Evolutionary conservation across 208 protist species (phyloP).

Genomic region (Wallacemonas sp.): DNA sequence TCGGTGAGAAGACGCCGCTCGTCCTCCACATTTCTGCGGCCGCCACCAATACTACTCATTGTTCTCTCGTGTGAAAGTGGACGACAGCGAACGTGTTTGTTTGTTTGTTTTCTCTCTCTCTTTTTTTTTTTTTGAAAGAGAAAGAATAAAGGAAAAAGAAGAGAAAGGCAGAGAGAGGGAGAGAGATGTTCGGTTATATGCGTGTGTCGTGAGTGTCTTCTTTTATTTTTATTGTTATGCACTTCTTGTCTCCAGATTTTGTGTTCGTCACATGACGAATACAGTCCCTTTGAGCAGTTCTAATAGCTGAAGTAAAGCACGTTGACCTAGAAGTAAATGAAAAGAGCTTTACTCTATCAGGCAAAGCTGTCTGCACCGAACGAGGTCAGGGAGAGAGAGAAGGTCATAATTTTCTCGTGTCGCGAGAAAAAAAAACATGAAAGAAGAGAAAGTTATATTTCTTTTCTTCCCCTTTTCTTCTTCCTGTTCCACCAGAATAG

Average conservation of each 20-base stretch:
- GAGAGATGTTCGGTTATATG: background rate
- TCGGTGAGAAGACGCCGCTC: slow-evolving; percentile 67
- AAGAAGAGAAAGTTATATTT: background rate
- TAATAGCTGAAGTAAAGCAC: no score
- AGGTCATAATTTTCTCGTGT: background rate
- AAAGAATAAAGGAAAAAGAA: slow-evolving; percentile 16
- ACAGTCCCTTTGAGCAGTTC: no score
- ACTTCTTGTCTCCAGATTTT: no score
- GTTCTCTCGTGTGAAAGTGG: no score
- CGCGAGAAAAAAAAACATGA: background rate
- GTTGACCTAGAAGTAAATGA: no score
- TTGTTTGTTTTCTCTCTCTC: background rate
- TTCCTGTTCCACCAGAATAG: no score
- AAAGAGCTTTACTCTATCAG: no score
- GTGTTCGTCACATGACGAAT: no score
- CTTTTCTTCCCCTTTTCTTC: no score
- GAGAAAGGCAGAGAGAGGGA: background rate
- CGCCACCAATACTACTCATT: background rate
- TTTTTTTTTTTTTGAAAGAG: background rate
- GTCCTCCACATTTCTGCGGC: slow-evolving; percentile 32
- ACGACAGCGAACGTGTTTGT: slow-evolving; percentile 4
- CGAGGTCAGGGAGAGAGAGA: background rate
- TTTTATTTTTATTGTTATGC: no score
- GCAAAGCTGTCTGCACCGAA: background rate
- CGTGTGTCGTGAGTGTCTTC: no score